Percentiles rank a stretch among this genome's conserved stretches.
Conservation (phyloP, 176 grass and related monocot species). For the Carex parvula region DNA sequence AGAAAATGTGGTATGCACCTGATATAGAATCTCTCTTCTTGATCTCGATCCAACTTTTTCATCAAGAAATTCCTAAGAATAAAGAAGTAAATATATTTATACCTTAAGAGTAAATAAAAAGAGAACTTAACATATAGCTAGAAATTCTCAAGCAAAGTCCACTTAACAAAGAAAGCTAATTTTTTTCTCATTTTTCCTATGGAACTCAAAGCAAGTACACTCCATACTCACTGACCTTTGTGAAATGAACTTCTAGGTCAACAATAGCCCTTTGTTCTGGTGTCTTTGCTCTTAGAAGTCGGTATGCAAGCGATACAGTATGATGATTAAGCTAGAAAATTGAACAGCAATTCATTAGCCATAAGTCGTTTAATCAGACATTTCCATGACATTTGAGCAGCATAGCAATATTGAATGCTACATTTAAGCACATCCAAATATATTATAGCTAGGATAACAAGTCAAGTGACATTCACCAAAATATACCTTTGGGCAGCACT, state of each 20-base stretch:
- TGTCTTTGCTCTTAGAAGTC: conserved; percentile 67
- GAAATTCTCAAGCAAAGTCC: not conserved
- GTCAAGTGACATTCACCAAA: not conserved
- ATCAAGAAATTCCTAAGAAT: conserved; percentile 59
- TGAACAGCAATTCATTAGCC: conserved; percentile 2
- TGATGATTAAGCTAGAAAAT: conserved; percentile 50
- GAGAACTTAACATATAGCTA: not conserved
- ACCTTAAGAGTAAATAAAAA: conserved; percentile 10
- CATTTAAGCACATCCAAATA: not conserved
- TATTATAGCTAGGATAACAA: not conserved
- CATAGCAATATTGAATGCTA: not conserved
- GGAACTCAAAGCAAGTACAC: not conserved
- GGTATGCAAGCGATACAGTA: conserved; percentile 53
- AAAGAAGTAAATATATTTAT: not conserved
- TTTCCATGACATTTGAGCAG: not conserved
- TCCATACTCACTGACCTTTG: conserved; percentile 34
- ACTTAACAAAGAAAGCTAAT: not conserved
- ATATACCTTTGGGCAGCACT: conserved; percentile 70
- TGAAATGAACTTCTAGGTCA: conserved; percentile 84
- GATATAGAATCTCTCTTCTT: conserved; percentile 60
- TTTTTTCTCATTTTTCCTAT: not conserved
- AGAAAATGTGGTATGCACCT: conserved; percentile 33
- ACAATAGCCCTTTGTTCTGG: conserved; percentile 62
- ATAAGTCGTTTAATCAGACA: not conserved
- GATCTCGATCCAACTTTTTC: conserved; percentile 55